Base-by-base conservation (phyloP, 495 filamentous ascomycete species). In the Acidiella bohemica region DNA sequence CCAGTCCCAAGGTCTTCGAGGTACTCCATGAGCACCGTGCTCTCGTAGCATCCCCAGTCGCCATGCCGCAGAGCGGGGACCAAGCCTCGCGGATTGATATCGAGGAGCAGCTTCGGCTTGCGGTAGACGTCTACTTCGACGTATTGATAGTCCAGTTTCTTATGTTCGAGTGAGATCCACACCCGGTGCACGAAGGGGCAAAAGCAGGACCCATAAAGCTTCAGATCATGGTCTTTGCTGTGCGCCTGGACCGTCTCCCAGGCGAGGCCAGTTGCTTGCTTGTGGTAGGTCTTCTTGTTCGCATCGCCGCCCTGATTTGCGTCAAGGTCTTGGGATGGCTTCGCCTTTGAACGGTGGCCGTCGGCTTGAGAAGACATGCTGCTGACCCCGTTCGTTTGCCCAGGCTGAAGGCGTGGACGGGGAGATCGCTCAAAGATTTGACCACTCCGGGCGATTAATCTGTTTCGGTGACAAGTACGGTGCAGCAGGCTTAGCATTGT, bases 151-250 rank as follows among this genome's bases (percentile, higher is more conserved):
- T 66, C 65, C 29, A 93, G 67, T 4, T 73, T 69, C 56, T 93
- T 94, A 36, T 76, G 61, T 59, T 96, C 86, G n/a, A 96, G 67
- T 5, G 88, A 78, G 47, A 96, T 93, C 88, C 88, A 96, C 14
- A 93, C 84, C 10, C 88, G 78, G 60, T 95, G 87, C 1, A 90
- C 85, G 58, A 93, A 94, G 4, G 78, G 76, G 54, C 87, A 94
- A 59, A 93, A 94, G 61, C 85, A 92, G 54, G 79, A 82, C 31
- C 84, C 84, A 61, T 78, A 93, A 5, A 96, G 62, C 60, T 87
- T 90, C 27, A 94, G 60, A 16, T 78, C 76, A 37, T 73, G 59
- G 4, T 83, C 79, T 44, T 75, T 72, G 11, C 71, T 67, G 50
- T 82, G 87, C 23, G 69, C 75, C 51, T 73, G 70, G 3, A 70